Conservation (phyloP, 805 yeast genomes). For the Kodamaea sagamina region DNA sequence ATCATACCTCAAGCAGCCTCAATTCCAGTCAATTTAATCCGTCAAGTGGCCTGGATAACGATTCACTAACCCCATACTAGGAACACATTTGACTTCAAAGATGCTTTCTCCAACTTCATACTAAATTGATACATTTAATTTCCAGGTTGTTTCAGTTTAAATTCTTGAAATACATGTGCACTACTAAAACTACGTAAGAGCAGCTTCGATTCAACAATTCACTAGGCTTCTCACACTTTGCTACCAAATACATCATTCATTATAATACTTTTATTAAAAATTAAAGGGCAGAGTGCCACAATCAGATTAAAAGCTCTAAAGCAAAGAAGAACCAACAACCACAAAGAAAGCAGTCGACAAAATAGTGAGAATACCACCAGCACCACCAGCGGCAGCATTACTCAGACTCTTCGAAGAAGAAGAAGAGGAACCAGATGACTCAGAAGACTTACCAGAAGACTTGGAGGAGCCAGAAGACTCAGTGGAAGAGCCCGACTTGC, state of each 20-base stretch:
- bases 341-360: conserved; percentile 17
- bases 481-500: conserved; percentile 6
- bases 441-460: conserved; percentile 11
- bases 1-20: no score
- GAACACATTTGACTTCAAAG: no score
- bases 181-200: no score
- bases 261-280: background rate
- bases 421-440: conserved; percentile 6
- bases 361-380: conserved; percentile 12
- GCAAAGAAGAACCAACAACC: conserved; percentile 15
- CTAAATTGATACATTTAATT: no score
- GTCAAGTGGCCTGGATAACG: no score
- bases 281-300: background rate
- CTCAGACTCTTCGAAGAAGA: conserved; percentile 1
- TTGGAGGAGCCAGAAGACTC: conserved; percentile 10
- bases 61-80: no score
- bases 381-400: conserved; percentile 2
- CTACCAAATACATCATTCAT: background rate
- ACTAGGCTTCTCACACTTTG: background rate
- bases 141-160: no score
- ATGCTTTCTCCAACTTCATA: no score
- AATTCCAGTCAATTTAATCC: no score
- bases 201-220: no score
- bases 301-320: conserved; percentile 2
- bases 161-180: no score